These are phyloP conservation scores for Furcasterigmium furcatum DNA, from an alignment of 2,329 filamentous ascomycete genomes.

Conservation along the genomic window DNA sequence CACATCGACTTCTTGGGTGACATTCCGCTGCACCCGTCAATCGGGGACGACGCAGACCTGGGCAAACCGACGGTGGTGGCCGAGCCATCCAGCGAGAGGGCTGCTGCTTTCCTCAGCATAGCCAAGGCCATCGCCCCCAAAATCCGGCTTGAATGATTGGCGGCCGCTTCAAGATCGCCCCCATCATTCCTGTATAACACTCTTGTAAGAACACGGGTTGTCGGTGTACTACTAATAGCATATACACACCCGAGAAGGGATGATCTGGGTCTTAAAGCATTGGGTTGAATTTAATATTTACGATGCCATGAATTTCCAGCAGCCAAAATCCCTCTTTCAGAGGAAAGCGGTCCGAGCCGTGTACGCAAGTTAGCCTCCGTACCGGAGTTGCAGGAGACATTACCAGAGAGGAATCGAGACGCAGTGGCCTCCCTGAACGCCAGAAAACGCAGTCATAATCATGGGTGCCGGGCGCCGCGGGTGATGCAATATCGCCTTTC, in stretches of 20 bases:
- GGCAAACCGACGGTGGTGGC: conserved; percentile 89
- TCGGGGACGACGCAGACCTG: conserved; percentile 82
- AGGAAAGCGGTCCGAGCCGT: conserved; percentile 1
- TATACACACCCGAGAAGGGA: too few relatives aligned
- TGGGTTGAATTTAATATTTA: too few relatives aligned
- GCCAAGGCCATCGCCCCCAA: conserved; percentile 52
- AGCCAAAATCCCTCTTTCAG: too few relatives aligned
- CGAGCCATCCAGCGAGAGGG: conserved; percentile 73
- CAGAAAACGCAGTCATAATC: background rate
- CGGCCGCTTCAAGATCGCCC: conserved; percentile 3
- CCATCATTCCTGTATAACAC: background rate
- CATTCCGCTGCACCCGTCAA: conserved; percentile 80
- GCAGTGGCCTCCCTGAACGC: conserved; percentile 10
- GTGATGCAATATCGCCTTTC: background rate
- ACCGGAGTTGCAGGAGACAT: conserved; percentile 9
- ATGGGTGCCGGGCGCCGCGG: background rate
- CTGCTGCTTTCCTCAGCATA: conserved; percentile 68
- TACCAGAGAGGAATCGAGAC: conserved; percentile 12
- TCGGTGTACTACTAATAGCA: too few relatives aligned
- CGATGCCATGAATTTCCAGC: too few relatives aligned
- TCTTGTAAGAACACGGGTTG: too few relatives aligned
- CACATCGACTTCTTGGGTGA: conserved; percentile 81
- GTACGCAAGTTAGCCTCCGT: conserved; percentile 10
- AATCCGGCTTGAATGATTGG: conserved; percentile 26
- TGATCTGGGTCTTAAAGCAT: too few relatives aligned